A percentile compares a stretch with the other conserved stretches of the same genome.
Evolutionary conservation across 1,139 yeast species (phyloP).

Genomic region (Debaryomyces singareniensis): DNA sequence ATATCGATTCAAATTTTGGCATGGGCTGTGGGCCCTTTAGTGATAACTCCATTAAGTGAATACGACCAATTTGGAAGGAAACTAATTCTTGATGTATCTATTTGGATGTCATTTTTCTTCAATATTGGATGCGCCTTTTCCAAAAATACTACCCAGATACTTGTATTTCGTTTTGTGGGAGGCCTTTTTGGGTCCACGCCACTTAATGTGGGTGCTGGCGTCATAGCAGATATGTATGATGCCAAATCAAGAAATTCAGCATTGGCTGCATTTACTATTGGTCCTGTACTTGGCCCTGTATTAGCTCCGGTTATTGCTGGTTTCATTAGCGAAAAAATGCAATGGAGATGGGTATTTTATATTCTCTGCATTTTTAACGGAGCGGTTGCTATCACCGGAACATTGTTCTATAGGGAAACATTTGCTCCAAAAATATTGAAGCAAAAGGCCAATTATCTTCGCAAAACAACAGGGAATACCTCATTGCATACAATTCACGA

Average conservation of each 20-base stretch:
- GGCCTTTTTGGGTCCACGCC: constrained; percentile 40
- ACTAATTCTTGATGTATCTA: constrained; percentile 30
- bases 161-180: constrained; percentile 34
- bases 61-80: constrained; percentile 37
- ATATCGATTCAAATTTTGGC: constrained; percentile 41
- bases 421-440: constrained; percentile 33
- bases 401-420: constrained; percentile 33
- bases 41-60: constrained; percentile 42
- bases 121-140: constrained; percentile 38
- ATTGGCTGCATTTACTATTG: constrained; percentile 37
- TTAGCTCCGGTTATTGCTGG: constrained; percentile 57
- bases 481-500: constrained; percentile 40
- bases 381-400: constrained; percentile 28
- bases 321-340: constrained; percentile 40
- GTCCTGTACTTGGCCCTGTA: constrained; percentile 54
- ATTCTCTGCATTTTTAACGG: constrained; percentile 39
- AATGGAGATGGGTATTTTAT: constrained; percentile 43
- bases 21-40: constrained; percentile 42
- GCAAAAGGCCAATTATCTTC: constrained; percentile 23
- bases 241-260: constrained; percentile 33
- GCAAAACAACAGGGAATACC: constrained; percentile 30
- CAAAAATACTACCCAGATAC: constrained; percentile 31
- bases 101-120: constrained; percentile 31
- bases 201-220: constrained; percentile 41
- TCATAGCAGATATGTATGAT: constrained; percentile 30